phyloP scores from a whole-genome alignment of 1,284 basidiomycete species.

The Boletus subluridellus region DNA sequence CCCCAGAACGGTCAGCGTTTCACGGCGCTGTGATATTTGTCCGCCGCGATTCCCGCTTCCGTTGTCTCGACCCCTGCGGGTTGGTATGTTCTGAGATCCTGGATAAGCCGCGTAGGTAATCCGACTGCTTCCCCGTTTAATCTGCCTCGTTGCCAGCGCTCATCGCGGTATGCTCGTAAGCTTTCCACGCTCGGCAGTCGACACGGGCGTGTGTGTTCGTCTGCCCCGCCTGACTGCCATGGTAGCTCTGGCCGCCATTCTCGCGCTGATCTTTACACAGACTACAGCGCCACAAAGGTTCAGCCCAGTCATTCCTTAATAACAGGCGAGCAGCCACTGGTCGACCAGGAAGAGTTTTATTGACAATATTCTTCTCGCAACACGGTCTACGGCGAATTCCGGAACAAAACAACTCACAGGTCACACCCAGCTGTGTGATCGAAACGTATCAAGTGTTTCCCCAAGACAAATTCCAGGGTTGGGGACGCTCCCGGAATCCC shows the following conservation, averaged over 20 bases:
- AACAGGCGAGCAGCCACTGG: not conserved
- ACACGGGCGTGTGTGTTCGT: not conserved
- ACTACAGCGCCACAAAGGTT: constrained; percentile 15
- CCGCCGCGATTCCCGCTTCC: constrained; percentile 17
- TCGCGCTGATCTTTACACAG: constrained; percentile 14
- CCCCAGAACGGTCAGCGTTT: constrained; percentile 20
- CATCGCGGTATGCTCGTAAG: constrained; percentile 16
- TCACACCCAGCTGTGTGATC: not conserved
- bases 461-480: not conserved
- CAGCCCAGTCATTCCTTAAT: not conserved
- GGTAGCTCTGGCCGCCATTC: constrained; percentile 8
- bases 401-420: constrained; percentile 1
- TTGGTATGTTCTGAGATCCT: not conserved
- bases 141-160: constrained; percentile 8
- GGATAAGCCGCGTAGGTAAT: not conserved
- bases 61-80: not conserved
- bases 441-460: not conserved
- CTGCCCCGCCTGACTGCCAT: not conserved
- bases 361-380: not conserved
- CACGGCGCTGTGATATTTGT: constrained; percentile 22
- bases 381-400: constrained; percentile 17
- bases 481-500: not conserved
- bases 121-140: constrained; percentile 7
- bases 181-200: constrained; percentile 7
- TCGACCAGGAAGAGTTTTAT: not conserved